These are phyloP conservation scores for Colletotrichum caudatum DNA, from an alignment of 2,329 filamentous ascomycete species.

Conservation along the genomic window DNA sequence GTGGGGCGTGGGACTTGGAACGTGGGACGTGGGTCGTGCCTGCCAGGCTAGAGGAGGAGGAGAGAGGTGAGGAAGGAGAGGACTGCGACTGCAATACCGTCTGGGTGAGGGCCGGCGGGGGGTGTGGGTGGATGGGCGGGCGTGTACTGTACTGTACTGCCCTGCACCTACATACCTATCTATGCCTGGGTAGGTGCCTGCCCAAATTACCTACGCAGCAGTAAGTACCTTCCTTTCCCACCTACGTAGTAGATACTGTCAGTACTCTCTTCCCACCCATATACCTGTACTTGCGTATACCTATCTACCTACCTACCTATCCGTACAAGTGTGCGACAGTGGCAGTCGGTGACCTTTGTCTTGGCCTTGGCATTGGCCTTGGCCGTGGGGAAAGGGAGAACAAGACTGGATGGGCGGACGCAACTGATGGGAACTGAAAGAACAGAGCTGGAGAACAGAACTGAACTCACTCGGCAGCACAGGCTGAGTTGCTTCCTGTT, in stretches of 20 bases:
- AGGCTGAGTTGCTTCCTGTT: conserved; percentile 8
- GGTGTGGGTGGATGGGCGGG: background rate
- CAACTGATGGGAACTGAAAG: background rate
- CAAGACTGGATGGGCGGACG: too few species aligned
- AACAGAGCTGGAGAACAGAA: background rate
- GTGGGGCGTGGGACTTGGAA: conserved; percentile 19
- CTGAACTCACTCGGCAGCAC: background rate
- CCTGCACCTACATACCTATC: background rate
- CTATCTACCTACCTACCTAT: too few species aligned
- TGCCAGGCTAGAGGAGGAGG: background rate
- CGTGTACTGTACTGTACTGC: background rate
- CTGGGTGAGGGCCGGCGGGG: too few species aligned
- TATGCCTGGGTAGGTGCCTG: background rate
- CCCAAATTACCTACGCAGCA: background rate
- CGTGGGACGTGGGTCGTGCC: conserved; percentile 31
- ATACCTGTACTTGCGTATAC: too few species aligned
- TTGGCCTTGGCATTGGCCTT: too few species aligned
- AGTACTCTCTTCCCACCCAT: too few species aligned
- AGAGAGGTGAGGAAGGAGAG: too few species aligned
- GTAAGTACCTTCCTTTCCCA: too few species aligned
- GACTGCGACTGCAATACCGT: too few species aligned
- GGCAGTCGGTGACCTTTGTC: background rate
- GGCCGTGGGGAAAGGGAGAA: background rate
- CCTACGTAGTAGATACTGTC: too few species aligned
- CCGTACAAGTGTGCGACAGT: background rate